Conservation (phyloP, 2,329 filamentous ascomycete genomes). For the Dichotomopilus funicola region DNA sequence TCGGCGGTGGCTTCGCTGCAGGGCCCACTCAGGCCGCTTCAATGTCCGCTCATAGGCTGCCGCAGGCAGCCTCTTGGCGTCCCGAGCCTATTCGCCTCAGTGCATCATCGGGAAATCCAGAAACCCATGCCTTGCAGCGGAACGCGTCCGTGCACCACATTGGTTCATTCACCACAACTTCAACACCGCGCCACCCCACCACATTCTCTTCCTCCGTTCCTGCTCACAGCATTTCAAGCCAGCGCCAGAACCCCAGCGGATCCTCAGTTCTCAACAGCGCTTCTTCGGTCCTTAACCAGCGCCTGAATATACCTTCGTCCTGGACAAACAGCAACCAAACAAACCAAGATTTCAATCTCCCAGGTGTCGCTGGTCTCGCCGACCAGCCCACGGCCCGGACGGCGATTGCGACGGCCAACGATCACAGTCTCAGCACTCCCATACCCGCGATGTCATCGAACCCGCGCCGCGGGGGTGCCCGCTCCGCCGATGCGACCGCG, state of each 20-base stretch:
- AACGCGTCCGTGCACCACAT: background rate
- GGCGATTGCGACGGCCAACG: background rate
- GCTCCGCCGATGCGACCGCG: slow-evolving; percentile 4
- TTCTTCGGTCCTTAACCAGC: background rate
- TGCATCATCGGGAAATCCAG: background rate
- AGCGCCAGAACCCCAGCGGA: background rate
- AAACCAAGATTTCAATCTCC: no score
- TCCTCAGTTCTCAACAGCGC: slow-evolving; percentile 16
- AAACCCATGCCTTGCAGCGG: background rate
- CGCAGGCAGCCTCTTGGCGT: background rate
- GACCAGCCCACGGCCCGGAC: no score
- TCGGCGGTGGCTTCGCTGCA: background rate
- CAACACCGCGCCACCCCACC: background rate
- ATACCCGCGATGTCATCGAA: slow-evolving; percentile 6
- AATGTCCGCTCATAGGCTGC: slow-evolving; percentile 6
- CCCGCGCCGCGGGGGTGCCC: background rate
- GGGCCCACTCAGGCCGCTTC: slow-evolving; percentile 10
- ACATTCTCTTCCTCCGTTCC: background rate
- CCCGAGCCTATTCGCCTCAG: slow-evolving; percentile 6
- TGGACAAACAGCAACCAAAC: no score
- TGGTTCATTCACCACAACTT: background rate
- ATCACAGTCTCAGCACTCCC: background rate
- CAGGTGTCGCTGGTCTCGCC: background rate
- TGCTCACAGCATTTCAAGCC: background rate
- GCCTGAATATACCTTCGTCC: no score